A percentile compares a stretch with the other conserved stretches of the same genome.
phyloP scores from a whole-genome alignment of 495 filamentous ascomycete genomes.

The Hypoxylon trugodes region DNA sequence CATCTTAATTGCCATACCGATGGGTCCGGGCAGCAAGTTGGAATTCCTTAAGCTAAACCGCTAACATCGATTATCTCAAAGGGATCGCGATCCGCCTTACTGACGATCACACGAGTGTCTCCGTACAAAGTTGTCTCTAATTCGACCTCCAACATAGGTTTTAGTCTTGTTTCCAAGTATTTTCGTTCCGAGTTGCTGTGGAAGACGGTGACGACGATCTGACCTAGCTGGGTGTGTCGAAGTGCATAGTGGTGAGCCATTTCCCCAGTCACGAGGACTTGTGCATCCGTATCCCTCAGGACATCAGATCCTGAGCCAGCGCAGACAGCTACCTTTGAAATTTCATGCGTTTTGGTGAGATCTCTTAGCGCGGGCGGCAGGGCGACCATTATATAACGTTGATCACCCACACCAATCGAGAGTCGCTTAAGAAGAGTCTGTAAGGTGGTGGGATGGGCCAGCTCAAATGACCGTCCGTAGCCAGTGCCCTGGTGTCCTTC shows the following conservation, averaged over 20 bases:
- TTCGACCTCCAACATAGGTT: slow-evolving; percentile 64
- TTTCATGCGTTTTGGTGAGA: slow-evolving; percentile 45
- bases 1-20: slow-evolving; percentile 1
- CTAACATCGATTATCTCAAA: slow-evolving; percentile 57
- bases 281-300: slow-evolving; percentile 71
- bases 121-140: slow-evolving; percentile 50
- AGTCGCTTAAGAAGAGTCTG: slow-evolving; percentile 65
- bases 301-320: slow-evolving; percentile 84
- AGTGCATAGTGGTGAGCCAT: slow-evolving; percentile 92
- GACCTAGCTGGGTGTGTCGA: slow-evolving; percentile 85
- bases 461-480: slow-evolving; percentile 77
- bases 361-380: slow-evolving; percentile 40
- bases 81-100: slow-evolving; percentile 78
- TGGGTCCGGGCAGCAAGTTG: not conserved
- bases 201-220: slow-evolving; percentile 81
- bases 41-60: slow-evolving; percentile 22
- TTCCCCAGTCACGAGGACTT: slow-evolving; percentile 90
- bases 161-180: slow-evolving; percentile 77
- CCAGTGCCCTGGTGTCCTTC: slow-evolving; percentile 72
- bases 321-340: slow-evolving; percentile 73
- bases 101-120: slow-evolving; percentile 72
- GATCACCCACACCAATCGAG: slow-evolving; percentile 46
- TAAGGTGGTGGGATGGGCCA: slow-evolving; percentile 65
- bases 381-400: slow-evolving; percentile 53
- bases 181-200: slow-evolving; percentile 91